Conservation (phyloP, 495 filamentous ascomycete genomes). For the Daldinia grandis region DNA sequence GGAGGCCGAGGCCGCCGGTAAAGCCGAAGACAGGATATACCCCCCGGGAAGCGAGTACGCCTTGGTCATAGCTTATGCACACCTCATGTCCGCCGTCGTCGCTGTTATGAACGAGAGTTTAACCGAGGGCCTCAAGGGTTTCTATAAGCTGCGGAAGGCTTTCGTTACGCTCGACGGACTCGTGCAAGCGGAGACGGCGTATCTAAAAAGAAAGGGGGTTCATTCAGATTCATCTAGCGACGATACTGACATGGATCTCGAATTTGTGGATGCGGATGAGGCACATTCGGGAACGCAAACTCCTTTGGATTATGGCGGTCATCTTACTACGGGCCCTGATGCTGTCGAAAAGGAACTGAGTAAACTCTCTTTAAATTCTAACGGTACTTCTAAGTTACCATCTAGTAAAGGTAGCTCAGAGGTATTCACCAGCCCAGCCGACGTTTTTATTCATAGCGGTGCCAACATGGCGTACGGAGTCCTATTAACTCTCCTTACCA, state of each 20-base stretch:
- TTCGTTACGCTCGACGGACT: conserved; percentile 85
- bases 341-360: conserved; percentile 29
- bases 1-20: conserved; percentile 50
- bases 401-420: conserved; percentile 44
- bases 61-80: conserved; percentile 75
- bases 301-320: conserved; percentile 35
- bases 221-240: conserved; percentile 26
- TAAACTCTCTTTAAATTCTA: conserved; percentile 31
- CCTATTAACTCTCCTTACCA: conserved; percentile 82
- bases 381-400: conserved; percentile 10
- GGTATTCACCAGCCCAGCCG: conserved; percentile 72
- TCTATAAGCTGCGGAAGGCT: conserved; percentile 92
- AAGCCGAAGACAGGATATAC: conserved; percentile 63
- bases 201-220: conserved; percentile 47
- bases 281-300: conserved; percentile 44
- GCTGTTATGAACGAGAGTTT: conserved; percentile 91
- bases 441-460: conserved; percentile 88
- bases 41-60: conserved; percentile 85
- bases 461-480: conserved; percentile 89
- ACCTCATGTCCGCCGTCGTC: conserved; percentile 89
- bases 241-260: conserved; percentile 40
- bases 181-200: conserved; percentile 56
- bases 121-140: conserved; percentile 88
- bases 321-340: conserved; percentile 20
- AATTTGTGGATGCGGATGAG: conserved; percentile 46